Percentiles rank a stretch among this genome's conserved stretches.
phyloP scores from a whole-genome alignment of 1,139 yeast genomes.

The Pichia sp. region DNA sequence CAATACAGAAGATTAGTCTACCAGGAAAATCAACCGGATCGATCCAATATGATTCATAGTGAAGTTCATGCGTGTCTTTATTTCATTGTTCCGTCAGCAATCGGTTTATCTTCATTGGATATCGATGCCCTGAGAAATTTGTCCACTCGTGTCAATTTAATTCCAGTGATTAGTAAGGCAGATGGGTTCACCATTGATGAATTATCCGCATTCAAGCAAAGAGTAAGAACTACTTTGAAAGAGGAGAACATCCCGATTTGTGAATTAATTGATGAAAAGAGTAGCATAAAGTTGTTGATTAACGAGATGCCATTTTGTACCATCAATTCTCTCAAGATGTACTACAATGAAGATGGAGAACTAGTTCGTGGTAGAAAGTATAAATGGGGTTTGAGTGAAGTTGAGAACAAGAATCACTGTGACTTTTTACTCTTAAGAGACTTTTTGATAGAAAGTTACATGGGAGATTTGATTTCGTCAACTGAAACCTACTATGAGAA shows the following conservation, averaged over 20 bases:
- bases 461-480: conserved; percentile 53
- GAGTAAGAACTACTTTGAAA: conserved; percentile 37
- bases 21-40: conserved; percentile 67
- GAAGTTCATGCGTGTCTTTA: conserved; percentile 76
- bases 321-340: conserved; percentile 41
- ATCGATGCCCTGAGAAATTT: conserved; percentile 63
- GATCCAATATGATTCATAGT: conserved; percentile 42
- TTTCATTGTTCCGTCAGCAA: conserved; percentile 53
- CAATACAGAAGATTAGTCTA: conserved; percentile 52
- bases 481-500: conserved; percentile 52
- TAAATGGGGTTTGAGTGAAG: conserved; percentile 69
- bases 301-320: conserved; percentile 51
- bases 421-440: conserved; percentile 53
- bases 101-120: conserved; percentile 52
- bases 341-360: conserved; percentile 30
- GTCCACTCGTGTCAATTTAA: conserved; percentile 56
- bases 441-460: conserved; percentile 43
- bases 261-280: conserved; percentile 39
- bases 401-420: conserved; percentile 58
- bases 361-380: conserved; percentile 58
- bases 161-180: conserved; percentile 72
- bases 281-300: conserved; percentile 22
- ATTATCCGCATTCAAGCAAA: conserved; percentile 35
- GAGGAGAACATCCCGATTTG: conserved; percentile 50
- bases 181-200: conserved; percentile 53